A percentile compares a stretch with the other conserved stretches of the same genome.
phyloP scores from a whole-genome alignment of 2,329 filamentous ascomycete genomes.

The Zarea fungicola region DNA sequence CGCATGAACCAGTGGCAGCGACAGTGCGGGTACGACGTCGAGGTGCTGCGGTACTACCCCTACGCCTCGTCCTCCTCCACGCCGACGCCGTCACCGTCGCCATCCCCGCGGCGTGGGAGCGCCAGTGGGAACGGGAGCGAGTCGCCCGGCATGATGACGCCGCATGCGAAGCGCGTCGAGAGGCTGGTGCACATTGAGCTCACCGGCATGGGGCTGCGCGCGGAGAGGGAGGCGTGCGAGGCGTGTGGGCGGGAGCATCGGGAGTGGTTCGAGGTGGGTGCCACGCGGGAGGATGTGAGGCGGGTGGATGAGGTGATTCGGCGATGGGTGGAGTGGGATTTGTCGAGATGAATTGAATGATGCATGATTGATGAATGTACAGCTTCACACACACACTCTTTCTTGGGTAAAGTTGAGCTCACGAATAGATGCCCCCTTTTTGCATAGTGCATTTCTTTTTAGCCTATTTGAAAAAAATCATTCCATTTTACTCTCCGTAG shows the following conservation, averaged over 20 bases:
- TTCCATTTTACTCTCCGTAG: no score
- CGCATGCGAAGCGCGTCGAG: constrained; percentile 83
- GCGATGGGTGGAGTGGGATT: constrained; percentile 80
- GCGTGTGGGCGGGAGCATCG: constrained; percentile 80
- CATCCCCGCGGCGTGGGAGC: no score
- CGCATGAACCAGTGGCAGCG: constrained; percentile 89
- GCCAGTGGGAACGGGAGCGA: constrained; percentile 12
- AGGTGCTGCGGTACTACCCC: constrained; percentile 87
- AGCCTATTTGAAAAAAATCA: no score
- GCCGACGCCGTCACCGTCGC: not conserved
- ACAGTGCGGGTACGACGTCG: constrained; percentile 86
- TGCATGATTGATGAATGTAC: not conserved
- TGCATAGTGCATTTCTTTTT: no score
- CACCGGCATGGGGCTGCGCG: constrained; percentile 52
- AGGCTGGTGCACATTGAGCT: constrained; percentile 86
- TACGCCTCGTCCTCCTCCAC: constrained; percentile 41
- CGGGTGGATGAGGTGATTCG: constrained; percentile 65
- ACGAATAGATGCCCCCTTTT: no score
- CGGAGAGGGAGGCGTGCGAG: constrained; percentile 56
- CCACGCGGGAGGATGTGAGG: constrained; percentile 63
- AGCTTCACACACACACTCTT: not conserved
- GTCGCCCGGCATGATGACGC: constrained; percentile 61
- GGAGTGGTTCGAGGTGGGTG: constrained; percentile 93
- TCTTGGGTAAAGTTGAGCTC: no score
- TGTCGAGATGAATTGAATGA: not conserved